Evolutionary conservation across 345 rosid genomes (phyloP), one percentile per base, ranked within the genome.

Genomic region (rapeseed (Brassica napus)): DNA sequence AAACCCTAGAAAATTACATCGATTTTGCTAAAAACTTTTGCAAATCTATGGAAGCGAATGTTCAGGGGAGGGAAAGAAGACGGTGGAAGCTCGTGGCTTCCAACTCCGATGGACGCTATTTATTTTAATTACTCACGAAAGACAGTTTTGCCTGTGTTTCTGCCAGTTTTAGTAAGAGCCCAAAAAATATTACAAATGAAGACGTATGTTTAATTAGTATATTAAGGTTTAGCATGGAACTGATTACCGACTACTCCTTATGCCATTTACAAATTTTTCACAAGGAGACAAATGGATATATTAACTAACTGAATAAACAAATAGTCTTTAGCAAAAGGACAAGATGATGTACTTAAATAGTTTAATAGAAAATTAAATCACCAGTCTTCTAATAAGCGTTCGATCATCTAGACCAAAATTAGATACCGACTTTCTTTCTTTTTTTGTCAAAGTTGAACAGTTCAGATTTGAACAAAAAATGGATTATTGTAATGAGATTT

Each of bases 301-400:
- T 15, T 63, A 52, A 30, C 49, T 3, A 47, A 28, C 7, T 42
- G 14, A 63, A 47, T 47, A 73, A 31, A 44, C 47, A 5, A 31
- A 7, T 74, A 65, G 65, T 71, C 75, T 57, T 11, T 11, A 58
- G 23, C 6, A 71, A 7, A 47, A 58, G 8, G 32, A 77, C 49
- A 55, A 28, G 30, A 28, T 28, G 30, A 65, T 21, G 24, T 24
- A 63, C 59, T 55, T 72, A 78, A 65, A 78, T 78, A 76, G 83
- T 79, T 74, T 74, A 79, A 75, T 79, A 62, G 61, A 74, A 49
- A 69, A 54, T 74, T 71, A 62, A 79, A 79, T 69, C 83, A 74
- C 54, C 59, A 59, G 62, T 69, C 26, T 69, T 77, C 31, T 72
- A n/a, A n/a, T 67, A 65, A 11, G 44, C 15, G 52, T 71, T 69